Evolutionary conservation across 2,329 filamentous ascomycete species (phyloP).

Genomic region (Paracorniculantispora psalliotae): DNA sequence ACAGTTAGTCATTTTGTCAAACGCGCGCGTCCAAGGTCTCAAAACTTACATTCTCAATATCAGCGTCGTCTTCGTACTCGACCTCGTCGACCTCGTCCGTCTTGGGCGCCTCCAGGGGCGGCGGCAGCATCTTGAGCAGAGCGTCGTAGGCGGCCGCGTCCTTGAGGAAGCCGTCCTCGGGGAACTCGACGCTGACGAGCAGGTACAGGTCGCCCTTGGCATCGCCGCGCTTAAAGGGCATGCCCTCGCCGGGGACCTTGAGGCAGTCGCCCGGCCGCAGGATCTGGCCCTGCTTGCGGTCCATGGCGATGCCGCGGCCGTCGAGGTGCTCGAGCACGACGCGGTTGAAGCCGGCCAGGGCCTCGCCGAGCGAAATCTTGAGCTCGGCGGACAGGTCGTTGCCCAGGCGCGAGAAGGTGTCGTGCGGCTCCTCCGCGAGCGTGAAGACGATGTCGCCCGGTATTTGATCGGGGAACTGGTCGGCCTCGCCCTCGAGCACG

Average conservation of each 20-base stretch:
- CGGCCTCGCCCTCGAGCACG: conserved; percentile 85
- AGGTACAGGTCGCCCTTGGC: conserved; percentile 82
- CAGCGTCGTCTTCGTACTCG: conserved; percentile 74
- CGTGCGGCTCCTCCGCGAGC: conserved; percentile 75
- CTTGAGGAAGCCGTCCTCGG: conserved; percentile 76
- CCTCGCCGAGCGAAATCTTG: conserved; percentile 75
- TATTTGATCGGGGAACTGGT: conserved; percentile 82
- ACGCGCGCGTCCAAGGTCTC: no score
- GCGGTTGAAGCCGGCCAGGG: conserved; percentile 82
- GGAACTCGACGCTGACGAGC: conserved; percentile 80
- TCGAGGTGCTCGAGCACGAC: conserved; percentile 91
- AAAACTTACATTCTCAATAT: conserved; percentile 70
- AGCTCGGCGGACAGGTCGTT: conserved; percentile 79
- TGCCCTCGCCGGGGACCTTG: conserved; percentile 84
- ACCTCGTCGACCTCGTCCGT: conserved; percentile 82
- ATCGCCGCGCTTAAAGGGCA: conserved; percentile 87
- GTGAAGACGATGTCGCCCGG: conserved; percentile 93
- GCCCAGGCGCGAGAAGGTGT: conserved; percentile 75
- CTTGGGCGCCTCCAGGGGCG: conserved; percentile 54
- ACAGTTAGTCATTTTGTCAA: no score
- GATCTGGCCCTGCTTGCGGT: conserved; percentile 75
- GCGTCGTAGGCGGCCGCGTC: conserved; percentile 65
- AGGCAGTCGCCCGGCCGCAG: conserved; percentile 79
- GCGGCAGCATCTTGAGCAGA: conserved; percentile 71
- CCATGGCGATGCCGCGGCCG: conserved; percentile 79